Base-by-base conservation (phyloP, 208 protist species). In the Endotrypanum monterogeii region DNA sequence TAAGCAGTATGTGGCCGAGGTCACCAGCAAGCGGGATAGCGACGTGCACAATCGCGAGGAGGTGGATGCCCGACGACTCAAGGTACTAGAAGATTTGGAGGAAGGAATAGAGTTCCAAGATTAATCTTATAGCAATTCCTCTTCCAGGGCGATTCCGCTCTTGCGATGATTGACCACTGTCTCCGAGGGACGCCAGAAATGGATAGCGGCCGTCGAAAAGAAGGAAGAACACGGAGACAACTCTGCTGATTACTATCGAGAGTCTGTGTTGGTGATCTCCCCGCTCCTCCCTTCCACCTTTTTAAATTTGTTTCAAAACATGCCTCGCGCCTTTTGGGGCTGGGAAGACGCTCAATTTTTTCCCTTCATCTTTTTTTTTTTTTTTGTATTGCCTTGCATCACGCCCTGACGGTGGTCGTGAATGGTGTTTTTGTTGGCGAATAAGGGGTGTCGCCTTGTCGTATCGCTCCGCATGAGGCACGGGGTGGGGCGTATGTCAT, bases 41-140 rank as follows among this genome's bases (percentile, higher is more conserved):
- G 83, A 94, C 60, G 44, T 61, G 0, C 69, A 86, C 52, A 32
- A 30, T 8, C 87, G 78, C 11, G 82, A 90, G 28, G 83, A 92
- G 51, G 32, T 79, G 3, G 88, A 97, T 35, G 68, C 55, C 51
- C 39, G 74, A 48, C 89, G 93, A 6, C 75, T 82, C 41, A 89
- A 89, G 56, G 66, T 91, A 52, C 65, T 95, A 58, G 85, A 94
- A 54, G 90, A 97, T 54, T 84, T 97, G 60, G 90, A 92, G 35
- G 90, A 95, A 39, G 90, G 89, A 39, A 84, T 94, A 66, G 86
- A 93, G 44, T 51, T 95, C 54, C 74, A 89, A 25, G 85, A 83
- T 18, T 79, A 76, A 65, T 20, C 41, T 65, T 30, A 30, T 41
- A 37, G 11, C 30, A 30, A 9, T 23, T 3, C 44, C 5, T 25